Evolutionary conservation across 1,139 yeast genomes (phyloP).

Genomic region (Zygoascus hellenicus): DNA sequence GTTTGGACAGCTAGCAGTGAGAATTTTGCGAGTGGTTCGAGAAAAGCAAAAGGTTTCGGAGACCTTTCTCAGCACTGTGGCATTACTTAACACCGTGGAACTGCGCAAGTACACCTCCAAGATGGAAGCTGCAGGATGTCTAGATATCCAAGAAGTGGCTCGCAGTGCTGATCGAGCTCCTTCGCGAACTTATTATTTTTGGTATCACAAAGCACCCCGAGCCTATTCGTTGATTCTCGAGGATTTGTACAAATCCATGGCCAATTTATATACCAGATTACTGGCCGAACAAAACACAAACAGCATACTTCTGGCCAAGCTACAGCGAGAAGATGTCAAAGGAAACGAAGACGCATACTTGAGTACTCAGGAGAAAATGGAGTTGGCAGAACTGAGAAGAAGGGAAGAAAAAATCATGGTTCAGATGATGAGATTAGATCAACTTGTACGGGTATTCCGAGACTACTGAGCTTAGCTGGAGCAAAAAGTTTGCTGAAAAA

Average conservation of each 20-base stretch:
- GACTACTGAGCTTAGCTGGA: slow-evolving; percentile 30
- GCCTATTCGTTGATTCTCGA: slow-evolving; percentile 48
- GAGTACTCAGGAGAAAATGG: slow-evolving; percentile 67
- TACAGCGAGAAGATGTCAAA: slow-evolving; percentile 83
- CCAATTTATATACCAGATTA: slow-evolving; percentile 52
- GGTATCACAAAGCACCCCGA: slow-evolving; percentile 58
- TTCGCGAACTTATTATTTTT: slow-evolving; percentile 75
- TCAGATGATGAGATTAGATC: slow-evolving; percentile 33
- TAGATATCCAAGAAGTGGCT: slow-evolving; percentile 79
- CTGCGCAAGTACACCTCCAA: slow-evolving; percentile 48
- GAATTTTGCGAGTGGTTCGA: slow-evolving; percentile 64
- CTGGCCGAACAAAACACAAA: slow-evolving; percentile 56
- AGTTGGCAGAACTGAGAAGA: slow-evolving; percentile 47
- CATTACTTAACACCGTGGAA: slow-evolving; percentile 68
- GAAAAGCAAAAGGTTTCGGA: slow-evolving; percentile 73
- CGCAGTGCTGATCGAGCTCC: slow-evolving; percentile 90
- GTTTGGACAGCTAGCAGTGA: slow-evolving; percentile 46
- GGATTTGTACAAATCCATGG: slow-evolving; percentile 61
- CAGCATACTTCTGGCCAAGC: slow-evolving; percentile 64
- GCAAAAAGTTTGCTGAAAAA: background rate
- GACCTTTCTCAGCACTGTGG: slow-evolving; percentile 69
- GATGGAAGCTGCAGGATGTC: slow-evolving; percentile 36
- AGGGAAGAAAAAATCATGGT: slow-evolving; percentile 33
- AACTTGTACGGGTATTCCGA: slow-evolving; percentile 36
- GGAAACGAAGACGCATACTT: slow-evolving; percentile 74